phyloP scores from a whole-genome alignment of 2,329 filamentous ascomycete species.

The Knoxdaviesia capensis region DNA sequence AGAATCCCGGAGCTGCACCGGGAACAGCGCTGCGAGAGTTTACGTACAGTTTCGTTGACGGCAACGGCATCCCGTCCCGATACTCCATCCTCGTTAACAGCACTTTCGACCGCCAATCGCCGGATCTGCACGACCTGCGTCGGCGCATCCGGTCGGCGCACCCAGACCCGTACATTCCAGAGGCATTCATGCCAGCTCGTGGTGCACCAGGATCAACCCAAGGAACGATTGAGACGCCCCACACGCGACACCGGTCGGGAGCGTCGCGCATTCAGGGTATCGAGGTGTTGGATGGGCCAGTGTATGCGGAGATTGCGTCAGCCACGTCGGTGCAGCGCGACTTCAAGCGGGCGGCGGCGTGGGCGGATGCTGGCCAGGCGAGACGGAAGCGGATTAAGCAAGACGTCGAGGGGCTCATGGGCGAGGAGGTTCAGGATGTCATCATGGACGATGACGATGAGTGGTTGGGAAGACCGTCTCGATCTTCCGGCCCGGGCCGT shows the following conservation, averaged over 20 bases:
- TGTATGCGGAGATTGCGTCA: slow-evolving; percentile 14
- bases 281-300: slow-evolving; percentile 27
- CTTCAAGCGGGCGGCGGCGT: too few relatives aligned
- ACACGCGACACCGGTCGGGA: too few relatives aligned
- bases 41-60: slow-evolving; percentile 21
- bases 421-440: too few relatives aligned
- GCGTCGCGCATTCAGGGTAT: slow-evolving; percentile 18
- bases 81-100: slow-evolving; percentile 23
- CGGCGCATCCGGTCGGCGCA: slow-evolving; percentile 25
- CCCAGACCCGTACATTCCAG: slow-evolving; percentile 17
- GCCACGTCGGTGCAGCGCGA: too few relatives aligned
- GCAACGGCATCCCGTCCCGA: slow-evolving; percentile 20
- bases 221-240: too few relatives aligned
- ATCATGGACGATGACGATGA: too few relatives aligned
- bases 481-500: too few relatives aligned
- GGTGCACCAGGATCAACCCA: not conserved
- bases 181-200: slow-evolving; percentile 1
- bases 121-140: slow-evolving; percentile 21
- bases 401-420: too few relatives aligned
- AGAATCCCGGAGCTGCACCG: slow-evolving; percentile 3
- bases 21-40: slow-evolving; percentile 15
- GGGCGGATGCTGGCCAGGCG: too few relatives aligned
- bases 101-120: slow-evolving; percentile 19
- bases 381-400: too few relatives aligned
- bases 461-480: too few relatives aligned